phyloP scores from a whole-genome alignment of 495 filamentous ascomycete species.

The Neurospora cerealis region DNA sequence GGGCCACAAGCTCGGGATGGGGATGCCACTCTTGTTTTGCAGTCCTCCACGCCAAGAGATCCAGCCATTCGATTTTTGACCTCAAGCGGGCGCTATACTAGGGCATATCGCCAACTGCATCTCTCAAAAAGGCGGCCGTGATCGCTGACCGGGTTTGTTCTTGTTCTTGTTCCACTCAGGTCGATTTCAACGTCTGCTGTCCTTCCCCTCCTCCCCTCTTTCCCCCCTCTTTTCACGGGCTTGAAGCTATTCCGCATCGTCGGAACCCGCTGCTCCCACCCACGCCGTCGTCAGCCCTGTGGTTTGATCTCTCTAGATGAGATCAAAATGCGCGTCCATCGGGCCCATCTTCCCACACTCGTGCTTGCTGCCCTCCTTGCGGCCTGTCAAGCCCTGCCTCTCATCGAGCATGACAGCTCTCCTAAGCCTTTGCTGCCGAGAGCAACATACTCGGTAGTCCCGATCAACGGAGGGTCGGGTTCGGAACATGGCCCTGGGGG shows the following conservation, averaged over 20 bases:
- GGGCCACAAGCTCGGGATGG: not conserved
- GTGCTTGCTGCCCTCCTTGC: conserved; percentile 1
- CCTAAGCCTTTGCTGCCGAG: conserved; percentile 8
- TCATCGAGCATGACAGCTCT: conserved; percentile 4
- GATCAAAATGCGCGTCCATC: conserved; percentile 13
- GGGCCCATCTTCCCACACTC: not conserved
- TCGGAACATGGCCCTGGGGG: not conserved
- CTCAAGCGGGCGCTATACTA: not conserved
- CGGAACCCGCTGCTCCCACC: not conserved
- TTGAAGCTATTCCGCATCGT: not conserved
- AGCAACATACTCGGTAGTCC: conserved; percentile 21
- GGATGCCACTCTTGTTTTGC: not conserved
- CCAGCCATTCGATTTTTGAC: not conserved
- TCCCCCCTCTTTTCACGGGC: not conserved
- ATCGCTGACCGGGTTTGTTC: not conserved
- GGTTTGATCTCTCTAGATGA: not conserved
- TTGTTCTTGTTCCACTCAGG: not conserved
- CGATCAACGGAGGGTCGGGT: conserved; percentile 18
- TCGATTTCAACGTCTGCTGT: not conserved
- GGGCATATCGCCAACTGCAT: not conserved
- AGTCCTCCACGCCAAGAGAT: not conserved
- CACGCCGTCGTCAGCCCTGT: not conserved
- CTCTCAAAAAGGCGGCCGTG: not conserved
- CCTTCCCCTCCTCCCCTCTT: not conserved
- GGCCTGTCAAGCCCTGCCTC: conserved; percentile 6